Evolutionary conservation across 176 grass and related monocot genomes (phyloP).

Genomic region (Juncus effusus): DNA sequence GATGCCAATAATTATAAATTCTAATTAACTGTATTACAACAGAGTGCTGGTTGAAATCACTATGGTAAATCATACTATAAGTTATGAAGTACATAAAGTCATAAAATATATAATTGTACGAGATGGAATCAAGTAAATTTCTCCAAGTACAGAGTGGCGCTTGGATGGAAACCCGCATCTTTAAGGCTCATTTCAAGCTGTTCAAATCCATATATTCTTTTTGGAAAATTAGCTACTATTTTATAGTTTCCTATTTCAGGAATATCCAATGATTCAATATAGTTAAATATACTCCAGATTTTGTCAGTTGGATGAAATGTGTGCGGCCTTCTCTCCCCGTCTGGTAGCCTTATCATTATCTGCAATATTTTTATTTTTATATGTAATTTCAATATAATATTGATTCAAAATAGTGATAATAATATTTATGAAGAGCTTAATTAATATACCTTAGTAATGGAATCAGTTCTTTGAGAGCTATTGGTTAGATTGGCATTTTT

Average conservation of each 20-base stretch:
- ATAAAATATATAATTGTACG: too few relatives aligned
- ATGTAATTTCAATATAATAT: not conserved
- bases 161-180: conserved; percentile 71
- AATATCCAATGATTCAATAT: conserved; percentile 38
- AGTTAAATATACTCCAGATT: conserved; percentile 49
- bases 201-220: conserved; percentile 50
- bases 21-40: too few relatives aligned
- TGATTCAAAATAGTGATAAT: not conserved
- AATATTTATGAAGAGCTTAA: conserved; percentile 1
- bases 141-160: conserved; percentile 56
- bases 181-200: conserved; percentile 46
- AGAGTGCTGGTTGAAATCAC: too few relatives aligned
- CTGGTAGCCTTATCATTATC: conserved; percentile 74
- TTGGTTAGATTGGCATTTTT: conserved; percentile 21
- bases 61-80: too few relatives aligned
- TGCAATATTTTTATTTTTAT: conserved; percentile 24
- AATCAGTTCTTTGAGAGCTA: conserved; percentile 37
- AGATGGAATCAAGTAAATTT: conserved; percentile 25
- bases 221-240: conserved; percentile 46
- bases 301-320: conserved; percentile 45
- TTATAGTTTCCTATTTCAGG: conserved; percentile 48
- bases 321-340: conserved; percentile 50
- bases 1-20: too few relatives aligned
- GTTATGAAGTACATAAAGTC: too few relatives aligned
- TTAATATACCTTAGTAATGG: conserved; percentile 45